Percentiles rank a stretch among this genome's conserved stretches.
Conservation (phyloP, 2,329 filamentous ascomycete species). For the Aplosporella prunicola region DNA sequence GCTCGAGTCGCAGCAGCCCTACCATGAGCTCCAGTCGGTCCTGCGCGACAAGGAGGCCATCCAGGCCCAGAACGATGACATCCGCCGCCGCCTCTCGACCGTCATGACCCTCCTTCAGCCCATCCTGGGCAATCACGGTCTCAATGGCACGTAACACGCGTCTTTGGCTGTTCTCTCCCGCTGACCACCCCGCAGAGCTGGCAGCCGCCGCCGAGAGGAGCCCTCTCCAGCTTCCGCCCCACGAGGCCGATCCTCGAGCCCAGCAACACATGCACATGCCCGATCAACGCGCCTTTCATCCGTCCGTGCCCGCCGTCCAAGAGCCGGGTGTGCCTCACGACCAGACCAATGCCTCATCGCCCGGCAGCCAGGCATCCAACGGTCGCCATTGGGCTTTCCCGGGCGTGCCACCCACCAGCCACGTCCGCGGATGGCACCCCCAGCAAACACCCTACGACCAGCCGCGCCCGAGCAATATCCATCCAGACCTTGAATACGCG, state of each 20-base stretch:
- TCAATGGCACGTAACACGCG: conserved; percentile 30
- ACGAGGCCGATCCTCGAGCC: conserved; percentile 15
- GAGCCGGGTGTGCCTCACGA: conserved; percentile 15
- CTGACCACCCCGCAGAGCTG: conserved; percentile 28
- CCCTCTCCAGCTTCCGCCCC: conserved; percentile 28
- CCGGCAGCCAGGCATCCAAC: conserved; percentile 16
- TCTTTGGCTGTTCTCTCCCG: neutral
- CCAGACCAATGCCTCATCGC: conserved; percentile 16
- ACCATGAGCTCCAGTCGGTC: conserved; percentile 70
- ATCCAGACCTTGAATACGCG: conserved; percentile 9
- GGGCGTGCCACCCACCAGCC: conserved; percentile 23
- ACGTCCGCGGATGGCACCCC: conserved; percentile 26
- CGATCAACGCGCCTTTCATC: conserved; percentile 13
- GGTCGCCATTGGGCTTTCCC: conserved; percentile 23
- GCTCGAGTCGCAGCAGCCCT: conserved; percentile 69
- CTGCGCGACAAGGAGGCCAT: conserved; percentile 67
- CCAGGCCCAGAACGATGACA: conserved; percentile 70
- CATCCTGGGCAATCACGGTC: conserved; percentile 36
- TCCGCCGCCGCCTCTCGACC: conserved; percentile 57
- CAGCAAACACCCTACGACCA: conserved; percentile 34
- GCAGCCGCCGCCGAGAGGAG: conserved; percentile 39
- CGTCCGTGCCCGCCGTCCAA: conserved; percentile 15
- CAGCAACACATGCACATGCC: conserved; percentile 7
- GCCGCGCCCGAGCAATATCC: conserved; percentile 18
- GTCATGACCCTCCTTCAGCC: conserved; percentile 57